Percentiles rank a stretch among this genome's conserved stretches.
phyloP scores from a whole-genome alignment of 805 yeast species.

The Wickerhamomyces queroliae region DNA sequence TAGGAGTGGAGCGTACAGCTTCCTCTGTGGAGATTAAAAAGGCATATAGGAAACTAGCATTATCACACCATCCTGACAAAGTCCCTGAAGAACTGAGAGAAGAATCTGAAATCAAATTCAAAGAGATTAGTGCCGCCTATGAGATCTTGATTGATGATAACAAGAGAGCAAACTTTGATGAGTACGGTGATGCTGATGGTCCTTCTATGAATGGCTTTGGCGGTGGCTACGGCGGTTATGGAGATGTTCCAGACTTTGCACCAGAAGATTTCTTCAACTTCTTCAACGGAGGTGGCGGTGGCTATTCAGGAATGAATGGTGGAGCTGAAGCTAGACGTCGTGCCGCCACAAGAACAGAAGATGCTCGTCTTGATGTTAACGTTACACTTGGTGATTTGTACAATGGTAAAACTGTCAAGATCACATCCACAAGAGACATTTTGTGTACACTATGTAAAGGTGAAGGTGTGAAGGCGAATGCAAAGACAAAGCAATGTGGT shows the following conservation, averaged over 20 bases:
- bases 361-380: conserved; percentile 60
- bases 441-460: conserved; percentile 75
- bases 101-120: conserved; percentile 72
- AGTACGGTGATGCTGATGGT: conserved; percentile 40
- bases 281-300: conserved; percentile 33
- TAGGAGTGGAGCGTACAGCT: conserved; percentile 66
- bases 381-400: conserved; percentile 70
- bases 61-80: conserved; percentile 86
- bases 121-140: conserved; percentile 82
- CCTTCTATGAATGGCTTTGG: conserved; percentile 22
- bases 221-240: conserved; percentile 32
- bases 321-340: conserved; percentile 16
- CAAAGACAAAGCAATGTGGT: conserved; percentile 50
- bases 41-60: conserved; percentile 82
- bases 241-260: conserved; percentile 40
- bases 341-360: conserved; percentile 47
- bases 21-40: conserved; percentile 66
- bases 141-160: conserved; percentile 72
- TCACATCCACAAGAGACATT: conserved; percentile 64
- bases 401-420: conserved; percentile 75
- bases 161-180: conserved; percentile 53
- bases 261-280: conserved; percentile 78
- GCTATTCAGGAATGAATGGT: not conserved
- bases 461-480: conserved; percentile 61
- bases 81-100: conserved; percentile 61